These are phyloP conservation scores for Bipolaris zeicola DNA, from an alignment of 2,329 filamentous ascomycete species.

Conservation along the genomic window DNA sequence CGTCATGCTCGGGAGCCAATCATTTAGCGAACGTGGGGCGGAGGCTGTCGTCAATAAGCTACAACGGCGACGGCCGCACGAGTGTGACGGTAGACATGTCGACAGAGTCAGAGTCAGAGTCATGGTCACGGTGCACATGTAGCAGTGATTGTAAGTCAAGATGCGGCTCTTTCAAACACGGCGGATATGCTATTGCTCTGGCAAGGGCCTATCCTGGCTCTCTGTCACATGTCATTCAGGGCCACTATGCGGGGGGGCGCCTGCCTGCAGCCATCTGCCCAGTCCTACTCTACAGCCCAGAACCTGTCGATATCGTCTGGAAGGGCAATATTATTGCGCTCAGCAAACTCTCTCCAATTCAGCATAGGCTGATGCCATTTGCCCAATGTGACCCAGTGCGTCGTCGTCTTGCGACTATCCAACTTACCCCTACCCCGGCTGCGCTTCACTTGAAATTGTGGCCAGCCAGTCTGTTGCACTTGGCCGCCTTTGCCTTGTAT, in stretches of 20 bases:
- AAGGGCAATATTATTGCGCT: constrained; percentile 22
- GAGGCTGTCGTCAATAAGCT: constrained; percentile 8
- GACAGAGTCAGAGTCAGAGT: background rate
- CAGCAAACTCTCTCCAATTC: constrained; percentile 34
- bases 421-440: background rate
- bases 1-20: constrained; percentile 34
- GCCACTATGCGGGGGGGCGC: background rate
- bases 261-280: background rate
- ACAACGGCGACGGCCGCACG: constrained; percentile 19
- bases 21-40: constrained; percentile 32
- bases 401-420: constrained; percentile 5
- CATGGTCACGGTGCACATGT: background rate
- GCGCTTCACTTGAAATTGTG: constrained; percentile 15
- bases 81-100: constrained; percentile 15
- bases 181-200: background rate
- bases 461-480: constrained; percentile 25
- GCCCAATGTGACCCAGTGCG: constrained; percentile 7
- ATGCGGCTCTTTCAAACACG: background rate
- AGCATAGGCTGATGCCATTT: constrained; percentile 29
- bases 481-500: constrained; percentile 30
- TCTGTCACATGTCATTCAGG: background rate
- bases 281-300: constrained; percentile 1
- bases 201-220: background rate
- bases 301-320: constrained; percentile 15
- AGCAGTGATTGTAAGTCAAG: background rate